Conservation (phyloP, 805 yeast genomes). For the Wickerhamomyces chaumierensis region DNA sequence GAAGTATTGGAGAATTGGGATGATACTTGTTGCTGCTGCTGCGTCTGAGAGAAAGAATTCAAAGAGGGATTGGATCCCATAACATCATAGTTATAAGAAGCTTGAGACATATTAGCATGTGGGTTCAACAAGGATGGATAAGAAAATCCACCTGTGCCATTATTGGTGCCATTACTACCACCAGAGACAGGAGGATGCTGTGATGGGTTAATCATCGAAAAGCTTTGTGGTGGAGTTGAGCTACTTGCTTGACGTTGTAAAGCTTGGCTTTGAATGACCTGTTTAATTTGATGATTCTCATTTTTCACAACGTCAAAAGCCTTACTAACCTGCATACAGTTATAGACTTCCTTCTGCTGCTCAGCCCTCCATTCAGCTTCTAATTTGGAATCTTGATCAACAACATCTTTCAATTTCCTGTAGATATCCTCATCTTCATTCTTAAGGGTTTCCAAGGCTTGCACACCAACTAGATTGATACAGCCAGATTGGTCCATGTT, state of each 20-base stretch:
- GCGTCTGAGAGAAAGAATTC: not conserved
- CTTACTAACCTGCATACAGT: conserved; percentile 18
- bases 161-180: not conserved
- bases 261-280: conserved; percentile 1
- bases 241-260: conserved; percentile 1
- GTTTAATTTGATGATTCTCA: conserved; percentile 9
- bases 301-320: conserved; percentile 7
- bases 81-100: not conserved
- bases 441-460: conserved; percentile 10
- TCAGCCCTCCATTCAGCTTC: conserved; percentile 29
- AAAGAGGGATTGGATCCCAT: not conserved
- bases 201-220: not conserved
- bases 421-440: conserved; percentile 8
- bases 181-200: not conserved
- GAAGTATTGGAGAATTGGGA: not conserved
- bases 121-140: not conserved
- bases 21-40: not conserved
- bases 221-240: conserved; percentile 1
- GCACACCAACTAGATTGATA: conserved; percentile 14
- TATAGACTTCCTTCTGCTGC: conserved; percentile 25
- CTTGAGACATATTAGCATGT: not conserved
- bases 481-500: conserved; percentile 15
- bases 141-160: not conserved
- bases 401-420: conserved; percentile 16
- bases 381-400: conserved; percentile 21